Base-by-base conservation (phyloP, 108 stramenopile genomes). In the Seminavis robusta region DNA sequence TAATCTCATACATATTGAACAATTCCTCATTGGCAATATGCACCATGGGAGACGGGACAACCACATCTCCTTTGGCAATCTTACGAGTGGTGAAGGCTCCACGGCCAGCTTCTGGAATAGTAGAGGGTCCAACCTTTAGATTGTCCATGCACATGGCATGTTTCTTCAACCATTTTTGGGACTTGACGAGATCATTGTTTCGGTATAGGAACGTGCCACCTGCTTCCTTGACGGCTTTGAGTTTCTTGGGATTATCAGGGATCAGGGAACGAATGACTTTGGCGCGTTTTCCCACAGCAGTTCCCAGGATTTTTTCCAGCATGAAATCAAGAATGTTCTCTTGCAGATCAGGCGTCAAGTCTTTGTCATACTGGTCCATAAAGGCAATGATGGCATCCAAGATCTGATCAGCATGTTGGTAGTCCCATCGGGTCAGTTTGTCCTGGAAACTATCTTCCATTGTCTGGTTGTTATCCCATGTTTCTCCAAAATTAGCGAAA, bases 131-230 rank as follows among this genome's bases (percentile, higher is more conserved):
- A 24, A 33, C 51, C 27, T 57, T 59, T 11, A 91, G 59, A 45
- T 79, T 76, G 56, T 85, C 83, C 24, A 74, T 53, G 50, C 90
- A 91, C 42, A 80, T 65, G 8, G 81, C 83, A 73, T 85, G 69
- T n/a, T 36, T 61, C 25, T 83, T 52, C 59, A 87, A 59, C 90
- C 85, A 87, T 33, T 83, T 57, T 6, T 46, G 36, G 29, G 69
- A 67, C 36, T 69, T 74, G n/a, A 90, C 72, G 42, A 84, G 67
- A 59, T 90, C 84, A 10, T 70, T 71, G 56, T 83, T 74, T 3
- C 81, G 73, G 51, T 83, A 70, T 56, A 79, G 49, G 31, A 86
- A 86, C 16, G 79, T 75, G n/a, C 88, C 88, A 10, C 88, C 88
- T 11, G 44, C 52, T 29, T 83, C 79, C 28, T 66, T 59, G 23